Evolutionary conservation across 2,329 filamentous ascomycete genomes (phyloP).

Genomic region (Pseudogymnoascus sp.): DNA sequence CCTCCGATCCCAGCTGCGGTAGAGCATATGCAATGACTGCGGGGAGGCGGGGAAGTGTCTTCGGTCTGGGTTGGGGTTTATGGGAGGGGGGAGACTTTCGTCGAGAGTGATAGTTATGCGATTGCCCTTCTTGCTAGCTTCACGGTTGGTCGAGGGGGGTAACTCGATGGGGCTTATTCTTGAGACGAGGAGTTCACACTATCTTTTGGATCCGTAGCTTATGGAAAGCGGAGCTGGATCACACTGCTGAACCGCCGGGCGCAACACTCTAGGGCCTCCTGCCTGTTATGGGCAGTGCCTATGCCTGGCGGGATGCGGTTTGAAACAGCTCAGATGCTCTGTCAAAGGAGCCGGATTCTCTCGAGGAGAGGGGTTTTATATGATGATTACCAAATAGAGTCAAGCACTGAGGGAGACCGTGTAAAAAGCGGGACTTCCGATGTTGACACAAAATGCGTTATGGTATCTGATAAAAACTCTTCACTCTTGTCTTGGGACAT

Average conservation of each 20-base stretch:
- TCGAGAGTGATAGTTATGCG: constrained; percentile 98
- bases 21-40: neutral
- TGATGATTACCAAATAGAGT: constrained; percentile 67
- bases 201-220: constrained; percentile 44
- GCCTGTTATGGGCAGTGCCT: constrained; percentile 24
- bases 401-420: constrained; percentile 52
- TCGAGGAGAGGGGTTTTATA: constrained; percentile 22
- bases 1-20: constrained; percentile 28
- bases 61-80: constrained; percentile 35
- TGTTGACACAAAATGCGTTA: constrained; percentile 8
- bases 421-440: constrained; percentile 10
- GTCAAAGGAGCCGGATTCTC: constrained; percentile 59
- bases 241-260: neutral
- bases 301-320: constrained; percentile 17
- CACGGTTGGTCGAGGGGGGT: constrained; percentile 42
- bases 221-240: constrained; percentile 40
- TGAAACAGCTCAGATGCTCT: constrained; percentile 43
- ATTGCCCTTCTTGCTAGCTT: constrained; percentile 55
- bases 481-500: constrained; percentile 6
- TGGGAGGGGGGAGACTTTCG: constrained; percentile 61
- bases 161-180: constrained; percentile 99
- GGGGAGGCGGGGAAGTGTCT: constrained; percentile 31
- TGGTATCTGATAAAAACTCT: constrained; percentile 9
- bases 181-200: constrained; percentile 75
- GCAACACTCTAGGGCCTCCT: constrained; percentile 22